phyloP scores from a whole-genome alignment of 176 grass and related monocot genomes.

The Elymus sibiricus region DNA sequence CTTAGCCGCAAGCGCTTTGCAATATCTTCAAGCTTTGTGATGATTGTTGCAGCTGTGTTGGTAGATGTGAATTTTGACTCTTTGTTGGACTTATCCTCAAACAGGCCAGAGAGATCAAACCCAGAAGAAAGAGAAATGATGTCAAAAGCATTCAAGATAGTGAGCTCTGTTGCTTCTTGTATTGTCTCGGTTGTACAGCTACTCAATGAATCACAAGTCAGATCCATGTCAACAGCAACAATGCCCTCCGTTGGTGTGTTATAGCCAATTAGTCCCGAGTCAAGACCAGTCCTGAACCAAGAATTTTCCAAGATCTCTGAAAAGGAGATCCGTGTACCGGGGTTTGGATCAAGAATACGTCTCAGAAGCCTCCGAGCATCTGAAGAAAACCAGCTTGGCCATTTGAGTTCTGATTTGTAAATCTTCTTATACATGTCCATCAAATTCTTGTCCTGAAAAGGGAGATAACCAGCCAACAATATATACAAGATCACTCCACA shows the following conservation, averaged over 20 bases:
- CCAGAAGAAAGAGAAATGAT: conserved; percentile 90
- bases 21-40: conserved; percentile 66
- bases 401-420: conserved; percentile 67
- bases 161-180: conserved; percentile 34
- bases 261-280: conserved; percentile 16
- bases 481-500: conserved; percentile 89
- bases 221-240: conserved; percentile 24
- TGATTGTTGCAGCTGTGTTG: conserved; percentile 45
- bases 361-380: conserved; percentile 56
- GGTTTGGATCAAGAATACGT: conserved; percentile 81
- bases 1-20: conserved; percentile 59
- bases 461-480: conserved; percentile 82
- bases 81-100: conserved; percentile 43
- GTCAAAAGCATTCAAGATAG: conserved; percentile 85
- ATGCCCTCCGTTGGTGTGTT: background rate
- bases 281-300: conserved; percentile 68
- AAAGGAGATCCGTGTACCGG: conserved; percentile 55
- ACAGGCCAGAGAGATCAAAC: conserved; percentile 88
- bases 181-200: conserved; percentile 9
- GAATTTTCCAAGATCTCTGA: conserved; percentile 72
- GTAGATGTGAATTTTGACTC: conserved; percentile 71
- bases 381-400: conserved; percentile 66
- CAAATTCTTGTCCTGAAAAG: conserved; percentile 82
- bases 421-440: conserved; percentile 95
- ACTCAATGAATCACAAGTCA: background rate